Evolutionary conservation across 1,284 basidiomycete species (phyloP), one percentile per base, ranked within the genome.

Genomic region (Neolentinus lepideus): DNA sequence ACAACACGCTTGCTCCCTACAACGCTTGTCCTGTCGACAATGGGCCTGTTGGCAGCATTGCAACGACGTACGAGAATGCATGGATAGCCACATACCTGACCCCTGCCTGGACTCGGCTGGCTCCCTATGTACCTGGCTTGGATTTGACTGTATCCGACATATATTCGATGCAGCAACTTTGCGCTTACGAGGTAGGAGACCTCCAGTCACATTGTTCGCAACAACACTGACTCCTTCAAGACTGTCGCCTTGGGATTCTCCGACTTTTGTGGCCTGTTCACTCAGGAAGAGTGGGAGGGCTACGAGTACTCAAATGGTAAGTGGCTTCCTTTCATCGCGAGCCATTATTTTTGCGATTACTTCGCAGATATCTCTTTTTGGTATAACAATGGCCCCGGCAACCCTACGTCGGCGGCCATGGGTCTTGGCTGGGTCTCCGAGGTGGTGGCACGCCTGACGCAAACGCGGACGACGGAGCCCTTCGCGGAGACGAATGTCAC

Each of bases 1-100:
- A 94, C 71, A 88, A 90, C 65, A 92, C 90, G 14, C 77, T 92
- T 10, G 79, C 88, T 0, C 85, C 88, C 11, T 88, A 90, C 65
- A 77, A 80, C 62, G 87, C 84, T 3, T 88, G 89, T 61, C 77
- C 79, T 0, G 90, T 85, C 2, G 61, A 68, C 19, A 64, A 73
- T 33, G 63, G 59, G 1, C 62, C 69, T 26, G 88, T 83, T 61
- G 63, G 75, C 1, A 76, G 80, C 54, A 80, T 88, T 22, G 84
- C 80, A 0, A 64, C 73, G 9, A 73, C 72, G 56, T 88, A 86
- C 58, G 70, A 84, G 43, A 63, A 69, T 51, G 65, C 77, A 54
- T 94, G 92, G 92, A 76, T 84, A 1, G 64, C 69, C 0, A 79
- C 84, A 2, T 96, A 92, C 68, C 80, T 96, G 33, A 72, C 77